A percentile compares a stretch with the other conserved stretches of the same genome.
These are phyloP conservation scores for Nannochloropsis oceanica DNA, from an alignment of 108 stramenopile species.

Conservation along the genomic window DNA sequence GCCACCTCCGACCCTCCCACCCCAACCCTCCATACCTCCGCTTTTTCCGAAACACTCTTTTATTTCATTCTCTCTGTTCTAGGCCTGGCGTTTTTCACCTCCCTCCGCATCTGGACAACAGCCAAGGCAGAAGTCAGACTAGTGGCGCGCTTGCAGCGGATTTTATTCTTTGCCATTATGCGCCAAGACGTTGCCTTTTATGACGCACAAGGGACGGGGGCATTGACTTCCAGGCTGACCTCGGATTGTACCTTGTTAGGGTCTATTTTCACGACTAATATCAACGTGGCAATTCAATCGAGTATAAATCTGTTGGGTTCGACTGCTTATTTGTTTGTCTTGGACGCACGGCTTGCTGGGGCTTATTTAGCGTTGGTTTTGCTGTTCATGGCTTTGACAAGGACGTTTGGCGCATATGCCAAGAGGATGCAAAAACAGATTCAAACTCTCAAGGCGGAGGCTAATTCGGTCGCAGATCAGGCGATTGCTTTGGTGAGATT, in stretches of 20 bases:
- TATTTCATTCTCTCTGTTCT: background rate
- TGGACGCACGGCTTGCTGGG: background rate
- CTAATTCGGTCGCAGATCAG: background rate
- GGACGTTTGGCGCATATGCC: background rate
- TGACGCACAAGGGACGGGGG: background rate
- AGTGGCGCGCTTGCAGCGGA: background rate
- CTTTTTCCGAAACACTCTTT: background rate
- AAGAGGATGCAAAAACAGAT: background rate
- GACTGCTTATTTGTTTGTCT: background rate
- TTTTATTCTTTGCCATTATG: background rate
- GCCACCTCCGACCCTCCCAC: background rate
- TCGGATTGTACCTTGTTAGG: background rate
- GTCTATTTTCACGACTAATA: background rate
- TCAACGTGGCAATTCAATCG: background rate
- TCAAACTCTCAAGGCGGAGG: background rate
- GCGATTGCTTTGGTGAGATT: background rate
- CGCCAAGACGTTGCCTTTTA: background rate
- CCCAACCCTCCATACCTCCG: background rate
- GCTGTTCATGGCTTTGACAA: background rate
- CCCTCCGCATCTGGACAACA: background rate
- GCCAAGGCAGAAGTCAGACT: constrained; percentile 3
- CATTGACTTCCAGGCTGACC: background rate
- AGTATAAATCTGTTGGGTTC: background rate
- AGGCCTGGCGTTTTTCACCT: background rate
- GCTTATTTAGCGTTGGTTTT: background rate